Evolutionary conservation across 768 basidiomycete genomes (phyloP).

Genomic region (Punctularia strigosozonata): DNA sequence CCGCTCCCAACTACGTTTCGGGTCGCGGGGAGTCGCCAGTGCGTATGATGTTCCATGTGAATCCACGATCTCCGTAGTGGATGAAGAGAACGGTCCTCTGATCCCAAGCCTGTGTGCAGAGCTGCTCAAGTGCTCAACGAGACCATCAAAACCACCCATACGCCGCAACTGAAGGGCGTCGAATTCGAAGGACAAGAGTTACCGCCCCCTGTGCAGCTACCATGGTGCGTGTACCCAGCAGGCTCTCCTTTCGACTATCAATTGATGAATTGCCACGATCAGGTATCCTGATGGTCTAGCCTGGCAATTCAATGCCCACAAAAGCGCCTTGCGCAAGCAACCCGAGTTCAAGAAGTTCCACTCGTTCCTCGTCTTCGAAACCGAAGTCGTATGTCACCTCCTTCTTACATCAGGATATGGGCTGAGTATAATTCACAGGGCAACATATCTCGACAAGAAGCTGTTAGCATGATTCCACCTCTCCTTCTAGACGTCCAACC

Average conservation of each 20-base stretch:
- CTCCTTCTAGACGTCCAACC: conserved; percentile 91
- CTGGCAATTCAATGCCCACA: conserved; percentile 93
- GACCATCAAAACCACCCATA: conserved; percentile 65
- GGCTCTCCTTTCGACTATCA: conserved; percentile 1
- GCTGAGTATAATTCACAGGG: conserved; percentile 37
- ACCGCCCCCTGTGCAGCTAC: conserved; percentile 71
- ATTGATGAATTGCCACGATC: conserved; percentile 1
- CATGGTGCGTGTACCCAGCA: conserved; percentile 46
- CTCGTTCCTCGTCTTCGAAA: conserved; percentile 93
- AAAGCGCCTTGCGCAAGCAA: conserved; percentile 75
- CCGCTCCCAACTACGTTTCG: conserved; percentile 92
- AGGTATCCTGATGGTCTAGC: conserved; percentile 95
- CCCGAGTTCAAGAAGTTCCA: conserved; percentile 93
- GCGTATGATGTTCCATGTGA: conserved; percentile 11
- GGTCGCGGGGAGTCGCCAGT: conserved; percentile 84
- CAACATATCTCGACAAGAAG: conserved; percentile 92
- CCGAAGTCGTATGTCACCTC: conserved; percentile 68
- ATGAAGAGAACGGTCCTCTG: conserved; percentile 4
- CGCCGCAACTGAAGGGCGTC: conserved; percentile 62
- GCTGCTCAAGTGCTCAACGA: conserved; percentile 66
- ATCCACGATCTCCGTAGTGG: conserved; percentile 10
- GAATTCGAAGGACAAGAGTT: conserved; percentile 66
- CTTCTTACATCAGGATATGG: background rate
- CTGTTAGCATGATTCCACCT: conserved; percentile 98
- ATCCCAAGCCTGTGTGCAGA: conserved; percentile 21